Conservation (phyloP, 1,284 basidiomycete species). For the Cystobasidium sp. region DNA sequence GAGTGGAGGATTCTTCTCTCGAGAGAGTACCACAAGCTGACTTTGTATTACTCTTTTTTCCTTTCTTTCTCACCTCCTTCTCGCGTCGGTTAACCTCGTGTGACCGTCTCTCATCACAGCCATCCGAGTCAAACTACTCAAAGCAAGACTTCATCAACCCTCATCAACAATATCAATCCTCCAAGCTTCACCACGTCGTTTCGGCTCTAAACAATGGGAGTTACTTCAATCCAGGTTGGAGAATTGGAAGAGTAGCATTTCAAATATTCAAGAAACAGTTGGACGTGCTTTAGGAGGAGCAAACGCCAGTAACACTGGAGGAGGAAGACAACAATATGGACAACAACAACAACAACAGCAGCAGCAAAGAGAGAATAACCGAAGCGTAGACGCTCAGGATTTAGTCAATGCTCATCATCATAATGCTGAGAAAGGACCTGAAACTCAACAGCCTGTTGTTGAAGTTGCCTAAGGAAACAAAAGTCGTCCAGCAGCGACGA, state of each 20-base stretch:
- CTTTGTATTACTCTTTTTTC: not conserved
- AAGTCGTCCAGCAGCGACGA: too few species aligned
- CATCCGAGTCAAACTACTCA: slow-evolving; percentile 79
- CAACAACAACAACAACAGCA: slow-evolving; percentile 21
- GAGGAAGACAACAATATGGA: slow-evolving; percentile 10
- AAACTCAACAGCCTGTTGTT: slow-evolving; percentile 36
- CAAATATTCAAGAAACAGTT: slow-evolving; percentile 70
- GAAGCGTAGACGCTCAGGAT: slow-evolving; percentile 16
- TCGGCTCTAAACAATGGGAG: slow-evolving; percentile 81
- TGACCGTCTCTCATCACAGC: slow-evolving; percentile 60
- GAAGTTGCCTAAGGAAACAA: slow-evolving; percentile 23
- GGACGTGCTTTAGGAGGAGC: slow-evolving; percentile 50
- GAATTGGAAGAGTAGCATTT: slow-evolving; percentile 77
- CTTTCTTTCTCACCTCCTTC: not conserved
- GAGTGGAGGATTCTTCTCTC: too few species aligned
- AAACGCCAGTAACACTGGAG: slow-evolving; percentile 4
- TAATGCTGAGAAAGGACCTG: slow-evolving; percentile 7
- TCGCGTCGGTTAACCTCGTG: too few species aligned
- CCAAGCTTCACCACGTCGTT: slow-evolving; percentile 75
- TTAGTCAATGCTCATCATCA: slow-evolving; percentile 15
- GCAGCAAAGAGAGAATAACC: not conserved
- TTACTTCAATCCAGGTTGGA: slow-evolving; percentile 75
- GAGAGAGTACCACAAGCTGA: not conserved
- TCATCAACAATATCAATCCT: slow-evolving; percentile 74
- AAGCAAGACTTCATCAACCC: slow-evolving; percentile 83